Evolutionary conservation across 2,329 filamentous ascomycete genomes (phyloP), one percentile per base, ranked within the genome.

Genomic region (Chaetomiaceae sp.): DNA sequence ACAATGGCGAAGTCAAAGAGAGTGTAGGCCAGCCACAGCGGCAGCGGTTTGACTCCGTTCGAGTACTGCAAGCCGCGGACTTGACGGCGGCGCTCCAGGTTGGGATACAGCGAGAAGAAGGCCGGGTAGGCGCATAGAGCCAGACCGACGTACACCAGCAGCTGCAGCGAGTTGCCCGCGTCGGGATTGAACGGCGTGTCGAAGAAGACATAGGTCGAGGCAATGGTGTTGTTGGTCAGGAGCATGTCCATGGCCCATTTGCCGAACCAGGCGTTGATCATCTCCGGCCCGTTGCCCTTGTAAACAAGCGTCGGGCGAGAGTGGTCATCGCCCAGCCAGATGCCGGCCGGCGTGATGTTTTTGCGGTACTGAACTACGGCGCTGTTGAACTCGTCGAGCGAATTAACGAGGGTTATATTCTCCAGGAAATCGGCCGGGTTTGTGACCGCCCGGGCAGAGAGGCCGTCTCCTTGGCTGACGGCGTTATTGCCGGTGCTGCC

Each of bases 11-110:
- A 90, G 70, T 96, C 91, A 64, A 96, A 95, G 0, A 76, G 64
- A 1, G 87, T 75, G 65, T 96, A 95, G 1, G 91, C 89, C 5
- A 89, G 70, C 91, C 92, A 96, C 1, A 96, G 74, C 0, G 90
- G 89, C 8, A 88, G 74, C 0, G 88, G 85, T 11, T 88, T 79
- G 25, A 96, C 90, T 42, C 91, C 91, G 64, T 96, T 96, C 49
- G 89, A 95, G 70, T 95, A 96, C 68, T 96, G 86, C 27, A 96
- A 74, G 14, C 87, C 87, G 47, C 91, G 82, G 21, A 96, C 89
- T 58, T 90, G 87, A 45, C 84, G 76, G 10, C 90, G 74, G 23
- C 90, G 80, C 68, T 96, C 91, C 25, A 87, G 75, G n/a, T 89
- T 95, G 0, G 90, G 89, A 64, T 96, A 96, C 4, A 96, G 74